Percentiles rank a stretch among this genome's conserved stretches.
Evolutionary conservation across 352 stramenopile species (phyloP).

Genomic region (Pythium sukuiense): DNA sequence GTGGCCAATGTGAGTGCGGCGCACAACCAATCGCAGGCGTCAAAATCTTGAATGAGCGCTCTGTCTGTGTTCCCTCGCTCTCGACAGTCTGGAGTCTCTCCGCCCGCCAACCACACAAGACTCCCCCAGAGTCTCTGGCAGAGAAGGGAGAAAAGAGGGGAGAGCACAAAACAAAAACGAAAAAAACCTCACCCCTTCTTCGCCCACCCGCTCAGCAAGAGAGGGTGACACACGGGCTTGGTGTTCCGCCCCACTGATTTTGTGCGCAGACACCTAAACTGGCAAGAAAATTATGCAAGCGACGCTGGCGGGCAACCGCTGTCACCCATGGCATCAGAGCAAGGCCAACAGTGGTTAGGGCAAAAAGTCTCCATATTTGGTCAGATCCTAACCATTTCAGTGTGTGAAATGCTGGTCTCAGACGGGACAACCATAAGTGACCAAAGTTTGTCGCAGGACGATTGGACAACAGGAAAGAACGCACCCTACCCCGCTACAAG

Average conservation of each 20-base stretch:
- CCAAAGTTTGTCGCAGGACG: constrained; percentile 19
- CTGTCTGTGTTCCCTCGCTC: constrained; percentile 21
- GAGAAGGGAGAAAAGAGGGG: background rate
- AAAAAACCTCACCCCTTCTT: constrained; percentile 14
- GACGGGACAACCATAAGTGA: constrained; percentile 13
- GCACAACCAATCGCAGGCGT: constrained; percentile 23
- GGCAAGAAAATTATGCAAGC: constrained; percentile 9
- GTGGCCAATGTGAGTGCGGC: background rate
- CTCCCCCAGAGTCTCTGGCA: background rate
- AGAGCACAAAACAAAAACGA: constrained; percentile 21
- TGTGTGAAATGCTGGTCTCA: constrained; percentile 10
- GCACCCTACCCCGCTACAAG: constrained; percentile 11
- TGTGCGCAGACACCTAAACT: background rate
- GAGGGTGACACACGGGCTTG: constrained; percentile 15
- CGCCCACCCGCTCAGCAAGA: constrained; percentile 7
- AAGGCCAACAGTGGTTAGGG: constrained; percentile 1
- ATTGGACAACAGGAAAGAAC: constrained; percentile 15
- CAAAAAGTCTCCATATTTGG: background rate
- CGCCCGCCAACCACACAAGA: constrained; percentile 15
- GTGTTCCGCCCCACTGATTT: background rate
- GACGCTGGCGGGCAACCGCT: constrained; percentile 7
- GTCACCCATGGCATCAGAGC: background rate
- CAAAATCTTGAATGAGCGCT: constrained; percentile 27
- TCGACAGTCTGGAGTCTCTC: constrained; percentile 9
- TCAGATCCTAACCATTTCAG: background rate